A percentile compares a stretch with the other conserved stretches of the same genome.
phyloP scores from a whole-genome alignment of 768 basidiomycete species.

The Tremella mesenterica region DNA sequence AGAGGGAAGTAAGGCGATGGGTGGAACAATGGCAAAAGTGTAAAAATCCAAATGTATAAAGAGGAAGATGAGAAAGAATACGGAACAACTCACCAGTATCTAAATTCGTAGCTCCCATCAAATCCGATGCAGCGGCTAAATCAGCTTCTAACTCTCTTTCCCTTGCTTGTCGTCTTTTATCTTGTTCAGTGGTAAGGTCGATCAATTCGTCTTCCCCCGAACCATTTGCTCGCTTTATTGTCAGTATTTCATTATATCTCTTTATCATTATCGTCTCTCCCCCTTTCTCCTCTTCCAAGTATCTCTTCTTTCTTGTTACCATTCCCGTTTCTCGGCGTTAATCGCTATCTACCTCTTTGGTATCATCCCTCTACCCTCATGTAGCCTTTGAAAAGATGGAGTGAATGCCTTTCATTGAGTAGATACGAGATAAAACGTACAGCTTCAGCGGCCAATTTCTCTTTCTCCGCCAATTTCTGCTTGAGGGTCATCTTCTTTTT shows the following conservation, averaged over 20 bases:
- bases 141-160: conserved; percentile 80
- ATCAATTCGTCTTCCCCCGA: conserved; percentile 37
- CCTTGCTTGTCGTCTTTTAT: conserved; percentile 63
- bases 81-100: conserved; percentile 22
- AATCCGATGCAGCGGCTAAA: conserved; percentile 68
- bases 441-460: conserved; percentile 58
- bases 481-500: conserved; percentile 92
- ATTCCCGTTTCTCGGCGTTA: too few species aligned
- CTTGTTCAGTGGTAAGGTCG: conserved; percentile 43
- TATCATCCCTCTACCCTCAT: too few species aligned
- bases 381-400: too few species aligned
- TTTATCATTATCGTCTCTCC: not conserved
- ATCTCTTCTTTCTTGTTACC: too few species aligned
- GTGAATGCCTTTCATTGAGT: too few species aligned
- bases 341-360: too few species aligned
- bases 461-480: conserved; percentile 85
- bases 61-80: conserved; percentile 2
- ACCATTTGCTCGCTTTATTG: not conserved
- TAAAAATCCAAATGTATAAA: not conserved
- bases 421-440: too few species aligned
- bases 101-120: conserved; percentile 64
- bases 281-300: conserved; percentile 3
- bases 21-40: not conserved
- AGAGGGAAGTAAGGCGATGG: too few species aligned
- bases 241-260: not conserved